Evolutionary conservation across 78 protist species (phyloP).

Genomic region (Dictyostelium firmibasis): DNA sequence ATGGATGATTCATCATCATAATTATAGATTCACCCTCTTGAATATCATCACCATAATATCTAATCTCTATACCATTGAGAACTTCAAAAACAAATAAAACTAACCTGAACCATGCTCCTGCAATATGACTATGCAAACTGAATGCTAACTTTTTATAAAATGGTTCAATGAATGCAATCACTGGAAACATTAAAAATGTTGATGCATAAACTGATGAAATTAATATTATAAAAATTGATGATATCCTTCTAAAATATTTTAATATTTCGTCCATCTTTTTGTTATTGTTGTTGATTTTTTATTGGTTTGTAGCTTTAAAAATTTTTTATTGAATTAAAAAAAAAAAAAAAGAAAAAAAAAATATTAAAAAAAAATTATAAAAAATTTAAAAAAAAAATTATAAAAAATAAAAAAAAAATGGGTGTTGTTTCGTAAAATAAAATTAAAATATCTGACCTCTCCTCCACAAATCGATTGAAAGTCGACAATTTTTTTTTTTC

Average conservation of each 20-base stretch:
- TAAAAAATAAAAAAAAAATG: too few relatives aligned
- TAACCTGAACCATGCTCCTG: neutral
- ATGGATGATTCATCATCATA: slow-evolving; percentile 59
- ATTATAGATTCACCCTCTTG: slow-evolving; percentile 16
- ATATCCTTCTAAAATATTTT: neutral
- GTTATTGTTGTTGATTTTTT: neutral
- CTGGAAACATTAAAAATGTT: slow-evolving; percentile 36
- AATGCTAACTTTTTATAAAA: neutral
- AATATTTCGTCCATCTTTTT: neutral
- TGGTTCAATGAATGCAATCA: slow-evolving; percentile 1
- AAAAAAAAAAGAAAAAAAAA: too few relatives aligned
- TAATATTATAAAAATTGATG: neutral
- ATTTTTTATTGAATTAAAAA: too few relatives aligned
- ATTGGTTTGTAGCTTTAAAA: too few relatives aligned
- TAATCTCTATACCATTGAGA: slow-evolving; percentile 13
- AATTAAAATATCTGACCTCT: too few relatives aligned
- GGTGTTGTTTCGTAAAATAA: too few relatives aligned
- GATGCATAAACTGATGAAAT: slow-evolving; percentile 1
- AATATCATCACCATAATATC: slow-evolving; percentile 22
- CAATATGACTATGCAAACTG: neutral
- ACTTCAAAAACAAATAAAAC: slow-evolving; percentile 9
- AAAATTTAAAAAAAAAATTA: too few relatives aligned
- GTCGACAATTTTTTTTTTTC: too few relatives aligned
- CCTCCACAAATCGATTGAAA: too few relatives aligned
- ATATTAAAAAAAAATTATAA: too few relatives aligned